Conservation (phyloP, 768 basidiomycete genomes). For the Coprinopsis marcescibilis region DNA sequence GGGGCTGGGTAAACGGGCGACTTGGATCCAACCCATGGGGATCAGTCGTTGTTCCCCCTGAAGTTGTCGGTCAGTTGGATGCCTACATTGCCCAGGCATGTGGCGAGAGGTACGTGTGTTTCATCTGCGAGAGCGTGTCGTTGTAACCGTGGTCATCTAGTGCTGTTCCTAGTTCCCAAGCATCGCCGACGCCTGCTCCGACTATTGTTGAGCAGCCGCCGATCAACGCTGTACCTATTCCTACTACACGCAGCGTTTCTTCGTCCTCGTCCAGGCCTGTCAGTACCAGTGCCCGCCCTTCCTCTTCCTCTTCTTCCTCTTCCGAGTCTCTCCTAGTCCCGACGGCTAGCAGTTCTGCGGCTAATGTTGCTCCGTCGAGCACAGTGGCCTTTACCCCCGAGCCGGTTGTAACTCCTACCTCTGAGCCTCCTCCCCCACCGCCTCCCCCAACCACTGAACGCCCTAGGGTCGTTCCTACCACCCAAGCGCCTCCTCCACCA, state of each 20-base stretch:
- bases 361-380: constrained; percentile 2
- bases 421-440: constrained; percentile 6
- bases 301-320: constrained; percentile 14
- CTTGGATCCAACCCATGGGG: constrained; percentile 59
- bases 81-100: constrained; percentile 36
- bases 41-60: constrained; percentile 32
- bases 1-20: constrained; percentile 42
- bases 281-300: constrained; percentile 14
- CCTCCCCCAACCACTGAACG: constrained; percentile 3
- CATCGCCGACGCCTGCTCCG: not conserved
- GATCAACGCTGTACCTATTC: constrained; percentile 3
- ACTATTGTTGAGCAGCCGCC: not conserved
- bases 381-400: not conserved
- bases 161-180: constrained; percentile 1
- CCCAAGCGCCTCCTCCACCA: constrained; percentile 9
- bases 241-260: constrained; percentile 10
- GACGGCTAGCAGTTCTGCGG: too few relatives aligned
- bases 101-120: constrained; percentile 20
- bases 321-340: too few relatives aligned
- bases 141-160: not conserved
- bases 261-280: constrained; percentile 8
- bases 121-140: not conserved
- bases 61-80: constrained; percentile 16
- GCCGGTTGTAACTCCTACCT: constrained; percentile 9
- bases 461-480: too few relatives aligned